Conservation (phyloP, 2,329 filamentous ascomycete species). For the Talaromyces pinophilus region DNA sequence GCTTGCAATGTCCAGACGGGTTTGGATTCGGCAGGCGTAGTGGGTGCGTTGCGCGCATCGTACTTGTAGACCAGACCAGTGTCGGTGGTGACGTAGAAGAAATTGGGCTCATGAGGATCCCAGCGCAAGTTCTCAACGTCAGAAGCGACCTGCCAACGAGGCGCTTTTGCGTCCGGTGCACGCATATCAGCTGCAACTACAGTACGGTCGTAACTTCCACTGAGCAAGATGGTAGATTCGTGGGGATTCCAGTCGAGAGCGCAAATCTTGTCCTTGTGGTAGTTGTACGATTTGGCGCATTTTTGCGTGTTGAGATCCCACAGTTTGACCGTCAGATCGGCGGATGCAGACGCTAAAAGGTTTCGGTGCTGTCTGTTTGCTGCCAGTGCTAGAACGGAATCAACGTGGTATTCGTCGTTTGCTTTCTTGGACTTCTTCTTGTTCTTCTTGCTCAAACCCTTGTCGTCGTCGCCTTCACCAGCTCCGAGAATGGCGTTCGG, state of each 20-base stretch:
- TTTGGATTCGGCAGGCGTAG: constrained; percentile 73
- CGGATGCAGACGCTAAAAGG: constrained; percentile 88
- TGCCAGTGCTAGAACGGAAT: constrained; percentile 85
- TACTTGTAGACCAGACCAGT: constrained; percentile 89
- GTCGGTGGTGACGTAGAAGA: constrained; percentile 94
- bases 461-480: constrained; percentile 52
- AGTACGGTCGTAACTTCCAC: constrained; percentile 92
- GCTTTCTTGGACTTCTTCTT: constrained; percentile 73
- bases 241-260: constrained; percentile 88
- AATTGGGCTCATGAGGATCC: constrained; percentile 91
- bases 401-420: constrained; percentile 91
- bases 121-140: constrained; percentile 91
- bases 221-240: constrained; percentile 85
- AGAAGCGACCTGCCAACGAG: constrained; percentile 90
- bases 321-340: constrained; percentile 95
- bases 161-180: constrained; percentile 76
- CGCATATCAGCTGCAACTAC: constrained; percentile 96
- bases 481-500: constrained; percentile 93
- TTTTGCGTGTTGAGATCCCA: constrained; percentile 93
- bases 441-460: constrained; percentile 65
- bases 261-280: constrained; percentile 98
- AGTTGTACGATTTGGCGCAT: constrained; percentile 92
- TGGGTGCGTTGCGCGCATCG: constrained; percentile 75
- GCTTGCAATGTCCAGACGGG: constrained; percentile 93
- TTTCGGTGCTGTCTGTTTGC: constrained; percentile 94